These are phyloP conservation scores for Boletus rubescentipes DNA, from an alignment of 768 basidiomycete genomes.

Conservation along the genomic window DNA sequence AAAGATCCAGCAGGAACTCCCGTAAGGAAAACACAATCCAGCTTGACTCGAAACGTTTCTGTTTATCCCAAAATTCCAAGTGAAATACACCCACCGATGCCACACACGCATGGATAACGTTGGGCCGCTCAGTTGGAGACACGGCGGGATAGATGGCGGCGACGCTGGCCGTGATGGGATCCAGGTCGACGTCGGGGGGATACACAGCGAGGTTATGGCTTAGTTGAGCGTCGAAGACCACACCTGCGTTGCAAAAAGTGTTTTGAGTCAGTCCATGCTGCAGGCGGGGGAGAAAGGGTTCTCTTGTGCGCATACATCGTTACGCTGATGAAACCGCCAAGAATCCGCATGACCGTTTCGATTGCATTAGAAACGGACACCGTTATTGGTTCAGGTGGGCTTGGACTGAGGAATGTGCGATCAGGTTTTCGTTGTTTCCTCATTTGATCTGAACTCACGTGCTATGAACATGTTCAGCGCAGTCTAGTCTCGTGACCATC, in stretches of 20 bases:
- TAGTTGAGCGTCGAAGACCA: conserved; percentile 8
- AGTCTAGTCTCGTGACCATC: conserved; percentile 8
- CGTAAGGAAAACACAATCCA: conserved; percentile 14
- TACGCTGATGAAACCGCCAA: conserved; percentile 11
- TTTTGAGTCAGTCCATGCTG: neutral
- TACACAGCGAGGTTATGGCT: conserved; percentile 7
- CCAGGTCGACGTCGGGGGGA: conserved; percentile 9
- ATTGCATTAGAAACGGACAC: conserved; percentile 8
- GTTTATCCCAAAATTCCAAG: neutral
- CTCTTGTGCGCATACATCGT: neutral
- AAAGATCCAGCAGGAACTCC: conserved; percentile 10
- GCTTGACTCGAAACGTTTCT: neutral
- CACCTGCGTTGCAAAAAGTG: conserved; percentile 2
- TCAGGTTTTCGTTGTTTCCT: neutral
- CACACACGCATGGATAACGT: conserved; percentile 14
- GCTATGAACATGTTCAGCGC: conserved; percentile 13
- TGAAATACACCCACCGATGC: conserved; percentile 6
- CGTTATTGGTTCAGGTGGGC: neutral
- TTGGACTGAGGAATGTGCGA: conserved; percentile 5
- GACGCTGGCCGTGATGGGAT: conserved; percentile 4
- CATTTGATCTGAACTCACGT: neutral
- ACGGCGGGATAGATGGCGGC: conserved; percentile 10
- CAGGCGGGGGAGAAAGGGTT: neutral
- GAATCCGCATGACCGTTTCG: conserved; percentile 12
- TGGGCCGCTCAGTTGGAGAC: neutral